Percentiles rank a stretch among this genome's conserved stretches.
phyloP scores from a whole-genome alignment of 2,329 filamentous ascomycete genomes.

The Sporothrix pseudoabietina region DNA sequence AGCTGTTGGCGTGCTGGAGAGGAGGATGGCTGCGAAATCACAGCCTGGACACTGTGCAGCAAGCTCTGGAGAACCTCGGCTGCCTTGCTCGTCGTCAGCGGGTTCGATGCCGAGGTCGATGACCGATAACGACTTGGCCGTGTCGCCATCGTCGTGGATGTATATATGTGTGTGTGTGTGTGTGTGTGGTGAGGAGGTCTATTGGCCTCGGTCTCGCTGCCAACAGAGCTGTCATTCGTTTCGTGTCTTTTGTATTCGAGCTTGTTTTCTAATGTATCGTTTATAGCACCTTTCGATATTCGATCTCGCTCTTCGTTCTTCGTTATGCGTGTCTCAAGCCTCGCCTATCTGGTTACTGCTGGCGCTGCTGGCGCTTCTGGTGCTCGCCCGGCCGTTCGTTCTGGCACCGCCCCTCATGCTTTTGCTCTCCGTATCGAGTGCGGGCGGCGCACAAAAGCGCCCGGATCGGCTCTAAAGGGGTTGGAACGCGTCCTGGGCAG shows the following conservation, averaged over 20 bases:
- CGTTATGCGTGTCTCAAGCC: neutral
- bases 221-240: neutral
- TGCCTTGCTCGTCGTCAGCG: conserved; percentile 60
- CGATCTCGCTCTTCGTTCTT: neutral
- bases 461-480: neutral
- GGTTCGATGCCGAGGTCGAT: conserved; percentile 62
- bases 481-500: neutral
- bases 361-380: conserved; percentile 15
- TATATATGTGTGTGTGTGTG: neutral
- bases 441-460: conserved; percentile 18
- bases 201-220: neutral
- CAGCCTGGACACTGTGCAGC: conserved; percentile 51
- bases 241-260: neutral
- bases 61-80: conserved; percentile 60
- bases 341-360: conserved; percentile 7
- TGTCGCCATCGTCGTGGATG: conserved; percentile 38
- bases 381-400: conserved; percentile 25
- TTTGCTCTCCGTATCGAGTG: neutral
- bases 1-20: conserved; percentile 22
- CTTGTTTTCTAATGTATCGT: neutral
- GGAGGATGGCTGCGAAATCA: conserved; percentile 37
- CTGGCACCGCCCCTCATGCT: conserved; percentile 27
- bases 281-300: neutral
- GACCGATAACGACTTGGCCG: conserved; percentile 63
- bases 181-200: neutral